Conservation (phyloP, 495 filamentous ascomycete genomes). For the Penicillium alfredii region DNA sequence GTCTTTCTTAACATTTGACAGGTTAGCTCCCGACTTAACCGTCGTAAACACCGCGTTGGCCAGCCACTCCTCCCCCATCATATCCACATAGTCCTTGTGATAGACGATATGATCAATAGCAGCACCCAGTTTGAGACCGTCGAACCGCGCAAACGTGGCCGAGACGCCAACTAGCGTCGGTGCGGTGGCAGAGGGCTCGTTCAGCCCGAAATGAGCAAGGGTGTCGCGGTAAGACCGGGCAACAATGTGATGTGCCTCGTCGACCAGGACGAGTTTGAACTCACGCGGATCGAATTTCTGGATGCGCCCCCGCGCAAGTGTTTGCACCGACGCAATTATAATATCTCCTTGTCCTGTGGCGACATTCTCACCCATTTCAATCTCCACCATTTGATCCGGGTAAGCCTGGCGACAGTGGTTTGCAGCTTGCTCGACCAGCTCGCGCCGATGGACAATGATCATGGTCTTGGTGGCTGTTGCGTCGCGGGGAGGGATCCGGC, state of each 20-base stretch:
- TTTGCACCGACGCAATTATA: constrained; percentile 85
- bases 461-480: constrained; percentile 66
- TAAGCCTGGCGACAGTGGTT: constrained; percentile 76
- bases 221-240: constrained; percentile 67
- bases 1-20: constrained; percentile 59
- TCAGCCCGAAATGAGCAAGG: constrained; percentile 69
- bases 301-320: constrained; percentile 66
- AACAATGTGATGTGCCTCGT: constrained; percentile 98
- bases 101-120: constrained; percentile 96
- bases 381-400: constrained; percentile 69
- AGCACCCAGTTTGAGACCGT: constrained; percentile 80
- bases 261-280: constrained; percentile 91
- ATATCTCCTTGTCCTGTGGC: constrained; percentile 81
- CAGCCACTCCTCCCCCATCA: constrained; percentile 86
- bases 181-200: constrained; percentile 41
- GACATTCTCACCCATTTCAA: constrained; percentile 78
- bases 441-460: constrained; percentile 85
- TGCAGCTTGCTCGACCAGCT: constrained; percentile 94
- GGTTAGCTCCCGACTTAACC: constrained; percentile 70
- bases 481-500: constrained; percentile 57
- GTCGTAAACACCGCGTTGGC: constrained; percentile 89
- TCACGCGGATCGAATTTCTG: constrained; percentile 68
- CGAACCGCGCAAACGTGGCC: constrained; percentile 83
- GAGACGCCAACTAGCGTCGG: constrained; percentile 86
- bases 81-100: constrained; percentile 93